Percentiles rank a stretch among this genome's conserved stretches.
These are phyloP conservation scores for Phialophora expanda DNA, from an alignment of 2,329 filamentous ascomycete genomes.

Conservation along the genomic window DNA sequence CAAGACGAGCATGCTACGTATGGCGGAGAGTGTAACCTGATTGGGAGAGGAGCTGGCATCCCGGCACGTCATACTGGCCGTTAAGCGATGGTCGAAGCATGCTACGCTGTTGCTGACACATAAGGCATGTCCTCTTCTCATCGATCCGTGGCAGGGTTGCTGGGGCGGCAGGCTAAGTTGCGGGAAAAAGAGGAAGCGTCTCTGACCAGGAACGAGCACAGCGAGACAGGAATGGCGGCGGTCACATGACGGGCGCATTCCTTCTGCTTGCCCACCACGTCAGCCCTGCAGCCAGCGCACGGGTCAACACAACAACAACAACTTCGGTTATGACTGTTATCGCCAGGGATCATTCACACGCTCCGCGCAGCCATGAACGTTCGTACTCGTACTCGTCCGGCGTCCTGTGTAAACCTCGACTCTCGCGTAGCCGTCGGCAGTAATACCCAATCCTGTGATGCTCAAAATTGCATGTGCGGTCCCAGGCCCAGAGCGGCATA, in stretches of 20 bases:
- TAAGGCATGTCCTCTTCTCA: not conserved
- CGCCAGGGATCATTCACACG: not conserved
- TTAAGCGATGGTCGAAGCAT: not conserved
- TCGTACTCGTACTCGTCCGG: not conserved
- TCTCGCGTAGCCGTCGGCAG: not conserved
- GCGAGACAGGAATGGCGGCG: no score
- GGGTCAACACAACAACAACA: not conserved
- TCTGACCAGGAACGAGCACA: not conserved
- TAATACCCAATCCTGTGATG: not conserved
- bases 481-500: not conserved
- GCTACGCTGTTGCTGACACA: not conserved
- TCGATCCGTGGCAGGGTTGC: not conserved
- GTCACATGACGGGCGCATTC: not conserved
- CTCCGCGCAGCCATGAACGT: not conserved
- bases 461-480: conserved; percentile 9
- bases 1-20: not conserved
- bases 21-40: conserved; percentile 20
- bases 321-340: no score
- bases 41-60: conserved; percentile 19
- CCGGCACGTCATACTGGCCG: not conserved
- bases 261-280: not conserved
- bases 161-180: not conserved
- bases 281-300: not conserved
- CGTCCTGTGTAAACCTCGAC: not conserved
- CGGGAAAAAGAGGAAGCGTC: not conserved